A percentile compares a stretch with the other conserved stretches of the same genome.
These are phyloP conservation scores for Penicillium lividum DNA, from an alignment of 495 filamentous ascomycete genomes.

Conservation along the genomic window DNA sequence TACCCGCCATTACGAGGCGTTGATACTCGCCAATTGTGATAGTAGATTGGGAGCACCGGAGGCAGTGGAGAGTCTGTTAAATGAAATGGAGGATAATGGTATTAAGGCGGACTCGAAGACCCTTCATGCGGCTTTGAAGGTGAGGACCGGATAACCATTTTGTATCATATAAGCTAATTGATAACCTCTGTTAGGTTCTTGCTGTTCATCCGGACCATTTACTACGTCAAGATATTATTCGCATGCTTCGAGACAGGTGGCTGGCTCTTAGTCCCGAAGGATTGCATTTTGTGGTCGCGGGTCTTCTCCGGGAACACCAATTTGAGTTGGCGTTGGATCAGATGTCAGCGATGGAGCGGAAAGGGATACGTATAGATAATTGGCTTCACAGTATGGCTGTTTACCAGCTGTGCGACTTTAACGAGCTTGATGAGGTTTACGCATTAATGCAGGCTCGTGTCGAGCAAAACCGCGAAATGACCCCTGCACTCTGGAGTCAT, in stretches of 20 bases:
- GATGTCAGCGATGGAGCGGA: conserved; percentile 63
- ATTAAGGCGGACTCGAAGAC: conserved; percentile 63
- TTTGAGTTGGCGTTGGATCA: conserved; percentile 79
- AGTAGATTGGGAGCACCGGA: conserved; percentile 61
- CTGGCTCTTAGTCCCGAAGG: conserved; percentile 63
- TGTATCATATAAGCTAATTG: neutral
- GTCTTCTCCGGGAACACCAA: conserved; percentile 75
- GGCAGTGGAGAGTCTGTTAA: conserved; percentile 57
- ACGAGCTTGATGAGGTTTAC: conserved; percentile 75
- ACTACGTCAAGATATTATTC: conserved; percentile 67
- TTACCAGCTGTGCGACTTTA: conserved; percentile 64
- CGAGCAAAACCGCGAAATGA: conserved; percentile 46
- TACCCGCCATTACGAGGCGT: conserved; percentile 65
- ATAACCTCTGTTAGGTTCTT: conserved; percentile 51
- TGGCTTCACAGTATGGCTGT: conserved; percentile 80
- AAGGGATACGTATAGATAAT: conserved; percentile 53
- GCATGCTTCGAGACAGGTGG: conserved; percentile 65
- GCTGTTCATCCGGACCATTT: conserved; percentile 86
- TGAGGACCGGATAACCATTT: conserved; percentile 31
- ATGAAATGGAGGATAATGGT: conserved; percentile 65
- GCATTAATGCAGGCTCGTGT: conserved; percentile 59
- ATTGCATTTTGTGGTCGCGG: conserved; percentile 67
- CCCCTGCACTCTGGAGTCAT: conserved; percentile 60
- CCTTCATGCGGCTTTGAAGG: conserved; percentile 73
- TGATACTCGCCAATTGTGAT: conserved; percentile 71